phyloP scores from a whole-genome alignment of 2,329 filamentous ascomycete species.

The Thermomyces lanuginosus region DNA sequence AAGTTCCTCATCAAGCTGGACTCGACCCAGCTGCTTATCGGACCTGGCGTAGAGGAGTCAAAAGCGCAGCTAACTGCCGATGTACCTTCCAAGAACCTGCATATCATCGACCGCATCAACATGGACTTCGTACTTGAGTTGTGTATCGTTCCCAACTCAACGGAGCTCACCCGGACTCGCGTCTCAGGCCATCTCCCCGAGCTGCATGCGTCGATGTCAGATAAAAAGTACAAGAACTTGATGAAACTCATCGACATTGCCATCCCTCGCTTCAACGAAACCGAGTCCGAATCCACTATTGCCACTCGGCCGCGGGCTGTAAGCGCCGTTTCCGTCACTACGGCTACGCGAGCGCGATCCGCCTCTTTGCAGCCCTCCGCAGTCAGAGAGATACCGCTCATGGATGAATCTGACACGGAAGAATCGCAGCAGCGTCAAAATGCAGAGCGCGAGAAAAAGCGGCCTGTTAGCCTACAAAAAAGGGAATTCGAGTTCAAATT shows the following conservation, averaged over 20 bases:
- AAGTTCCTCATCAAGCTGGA: conserved; percentile 85
- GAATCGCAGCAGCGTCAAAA: conserved; percentile 48
- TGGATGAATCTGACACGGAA: conserved; percentile 47
- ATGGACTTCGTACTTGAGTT: conserved; percentile 93
- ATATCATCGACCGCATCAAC: conserved; percentile 93
- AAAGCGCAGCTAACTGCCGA: conserved; percentile 60
- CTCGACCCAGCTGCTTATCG: conserved; percentile 88
- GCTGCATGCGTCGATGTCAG: conserved; percentile 78
- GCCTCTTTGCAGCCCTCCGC: conserved; percentile 59
- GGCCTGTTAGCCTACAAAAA: conserved; percentile 60
- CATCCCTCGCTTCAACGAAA: conserved; percentile 60
- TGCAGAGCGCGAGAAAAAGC: conserved; percentile 19
- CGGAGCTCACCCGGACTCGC: conserved; percentile 79
- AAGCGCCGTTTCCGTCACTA: conserved; percentile 19
- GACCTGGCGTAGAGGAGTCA: conserved; percentile 79
- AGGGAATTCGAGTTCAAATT: conserved; percentile 94
- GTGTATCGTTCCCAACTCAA: conserved; percentile 90
- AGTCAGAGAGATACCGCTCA: conserved; percentile 58
- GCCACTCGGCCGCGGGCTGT: conserved; percentile 13
- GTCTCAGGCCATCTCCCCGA: conserved; percentile 85
- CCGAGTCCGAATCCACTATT: conserved; percentile 22
- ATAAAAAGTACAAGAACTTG: conserved; percentile 88
- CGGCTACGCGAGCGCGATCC: conserved; percentile 38
- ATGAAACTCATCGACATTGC: conserved; percentile 96
- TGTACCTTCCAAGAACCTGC: conserved; percentile 54